Conservation (phyloP, 225 moss, liverwort and hornwort species). For the Straminergon stramineum region DNA sequence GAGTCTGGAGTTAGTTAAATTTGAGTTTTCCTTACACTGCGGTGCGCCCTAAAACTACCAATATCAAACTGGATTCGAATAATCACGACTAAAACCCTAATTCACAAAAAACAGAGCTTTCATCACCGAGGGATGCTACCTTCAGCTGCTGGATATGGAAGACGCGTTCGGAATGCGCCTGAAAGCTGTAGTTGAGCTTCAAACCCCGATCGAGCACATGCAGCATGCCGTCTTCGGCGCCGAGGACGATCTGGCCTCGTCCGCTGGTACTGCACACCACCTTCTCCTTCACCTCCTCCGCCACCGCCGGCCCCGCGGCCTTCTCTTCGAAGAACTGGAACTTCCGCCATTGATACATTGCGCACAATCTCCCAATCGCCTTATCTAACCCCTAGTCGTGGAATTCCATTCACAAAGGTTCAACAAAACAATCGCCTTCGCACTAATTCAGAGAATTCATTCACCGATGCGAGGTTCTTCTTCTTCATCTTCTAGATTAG, state of each 20-base stretch:
- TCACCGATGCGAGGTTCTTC: neutral
- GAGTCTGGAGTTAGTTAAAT: no score
- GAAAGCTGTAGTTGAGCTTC: conserved; percentile 92
- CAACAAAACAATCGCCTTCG: neutral
- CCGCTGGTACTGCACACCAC: conserved; percentile 97
- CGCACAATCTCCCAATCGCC: neutral
- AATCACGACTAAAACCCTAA: neutral
- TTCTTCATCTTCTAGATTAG: neutral
- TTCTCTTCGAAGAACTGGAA: conserved; percentile 99
- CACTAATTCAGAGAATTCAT: neutral
- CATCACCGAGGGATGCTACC: conserved; percentile 19
- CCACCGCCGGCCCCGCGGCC: conserved; percentile 40
- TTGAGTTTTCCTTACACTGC: neutral
- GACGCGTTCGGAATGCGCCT: conserved; percentile 68
- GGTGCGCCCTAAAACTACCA: neutral
- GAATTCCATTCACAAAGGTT: neutral
- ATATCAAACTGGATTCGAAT: neutral
- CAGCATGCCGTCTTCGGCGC: conserved; percentile 73
- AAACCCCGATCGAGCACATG: conserved; percentile 86
- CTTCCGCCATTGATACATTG: conserved; percentile 93
- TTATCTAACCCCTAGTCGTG: neutral
- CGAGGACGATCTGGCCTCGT: conserved; percentile 84
- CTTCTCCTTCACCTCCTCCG: conserved; percentile 90
- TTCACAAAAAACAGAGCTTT: neutral
- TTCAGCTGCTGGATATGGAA: conserved; percentile 85